These are phyloP conservation scores for Arxiozyma telluris DNA, from an alignment of 1,139 yeast genomes.

Conservation along the genomic window DNA sequence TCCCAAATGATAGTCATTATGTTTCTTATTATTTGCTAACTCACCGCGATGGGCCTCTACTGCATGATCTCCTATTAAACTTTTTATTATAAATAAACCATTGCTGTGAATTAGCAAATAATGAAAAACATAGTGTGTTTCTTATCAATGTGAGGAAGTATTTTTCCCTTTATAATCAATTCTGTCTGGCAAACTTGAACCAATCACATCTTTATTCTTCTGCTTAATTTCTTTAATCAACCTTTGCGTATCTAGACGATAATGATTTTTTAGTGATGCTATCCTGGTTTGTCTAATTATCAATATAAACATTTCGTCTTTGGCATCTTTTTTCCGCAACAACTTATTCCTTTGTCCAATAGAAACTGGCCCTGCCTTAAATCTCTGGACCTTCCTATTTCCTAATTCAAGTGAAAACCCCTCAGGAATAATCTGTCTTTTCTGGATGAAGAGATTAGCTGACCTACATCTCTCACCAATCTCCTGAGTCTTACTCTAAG, in stretches of 20 bases:
- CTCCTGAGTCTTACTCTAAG: neutral
- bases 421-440: no score
- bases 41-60: no score
- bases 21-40: no score
- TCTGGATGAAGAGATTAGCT: neutral
- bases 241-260: neutral
- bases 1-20: no score
- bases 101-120: no score
- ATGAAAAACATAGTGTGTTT: no score
- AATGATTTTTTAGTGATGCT: neutral
- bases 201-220: neutral
- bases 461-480: neutral
- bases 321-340: neutral
- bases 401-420: neutral
- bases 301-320: neutral
- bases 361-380: neutral
- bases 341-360: neutral
- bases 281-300: neutral
- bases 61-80: no score
- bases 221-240: neutral
- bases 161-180: neutral
- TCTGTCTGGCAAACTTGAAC: neutral
- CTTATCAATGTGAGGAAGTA: no score
- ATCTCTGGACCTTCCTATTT: neutral
- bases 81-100: no score